Evolutionary conservation across 2,329 filamentous ascomycete genomes (phyloP).

Genomic region (Penicillium sp.): DNA sequence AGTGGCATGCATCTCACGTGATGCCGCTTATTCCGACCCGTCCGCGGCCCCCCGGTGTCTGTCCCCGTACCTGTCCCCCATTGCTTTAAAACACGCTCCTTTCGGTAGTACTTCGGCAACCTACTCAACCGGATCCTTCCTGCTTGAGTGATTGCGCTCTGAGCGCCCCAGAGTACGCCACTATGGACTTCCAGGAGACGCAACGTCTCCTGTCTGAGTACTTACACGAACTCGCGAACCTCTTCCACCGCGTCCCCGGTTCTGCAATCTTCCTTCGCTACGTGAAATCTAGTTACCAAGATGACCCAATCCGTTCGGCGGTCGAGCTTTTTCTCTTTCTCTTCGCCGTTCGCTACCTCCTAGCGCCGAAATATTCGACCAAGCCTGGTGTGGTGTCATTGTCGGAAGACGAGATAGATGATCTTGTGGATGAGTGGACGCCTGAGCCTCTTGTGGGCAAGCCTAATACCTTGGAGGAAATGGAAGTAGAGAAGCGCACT

Average conservation of each 20-base stretch:
- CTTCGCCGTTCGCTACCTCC: conserved; percentile 90
- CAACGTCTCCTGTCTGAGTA: conserved; percentile 54
- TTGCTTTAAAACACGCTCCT: not conserved
- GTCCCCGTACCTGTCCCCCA: not conserved
- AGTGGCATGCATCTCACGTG: conserved; percentile 7
- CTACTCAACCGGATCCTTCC: not conserved
- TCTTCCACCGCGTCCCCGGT: conserved; percentile 88
- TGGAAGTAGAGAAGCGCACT: conserved; percentile 79
- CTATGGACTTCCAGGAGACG: conserved; percentile 58
- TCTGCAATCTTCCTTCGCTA: conserved; percentile 93
- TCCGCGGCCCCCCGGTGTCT: conserved; percentile 3
- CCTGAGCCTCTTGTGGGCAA: conserved; percentile 84
- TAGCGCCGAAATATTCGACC: conserved; percentile 90
- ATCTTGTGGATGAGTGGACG: conserved; percentile 92
- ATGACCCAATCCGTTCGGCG: conserved; percentile 89
- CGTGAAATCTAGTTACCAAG: conserved; percentile 94
- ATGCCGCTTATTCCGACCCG: not conserved
- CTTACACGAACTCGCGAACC: conserved; percentile 55
- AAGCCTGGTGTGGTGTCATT: conserved; percentile 87
- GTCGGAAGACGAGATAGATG: conserved; percentile 94
- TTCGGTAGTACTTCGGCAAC: not conserved
- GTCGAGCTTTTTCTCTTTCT: conserved; percentile 92
- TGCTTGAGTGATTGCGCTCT: conserved; percentile 7
- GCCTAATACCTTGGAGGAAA: conserved; percentile 71
- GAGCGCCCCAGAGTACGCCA: conserved; percentile 17